Percentiles rank a stretch among this genome's conserved stretches.
phyloP scores from a whole-genome alignment of 176 grass and related monocot genomes.

The Rhipidocladum racemiflorum region DNA sequence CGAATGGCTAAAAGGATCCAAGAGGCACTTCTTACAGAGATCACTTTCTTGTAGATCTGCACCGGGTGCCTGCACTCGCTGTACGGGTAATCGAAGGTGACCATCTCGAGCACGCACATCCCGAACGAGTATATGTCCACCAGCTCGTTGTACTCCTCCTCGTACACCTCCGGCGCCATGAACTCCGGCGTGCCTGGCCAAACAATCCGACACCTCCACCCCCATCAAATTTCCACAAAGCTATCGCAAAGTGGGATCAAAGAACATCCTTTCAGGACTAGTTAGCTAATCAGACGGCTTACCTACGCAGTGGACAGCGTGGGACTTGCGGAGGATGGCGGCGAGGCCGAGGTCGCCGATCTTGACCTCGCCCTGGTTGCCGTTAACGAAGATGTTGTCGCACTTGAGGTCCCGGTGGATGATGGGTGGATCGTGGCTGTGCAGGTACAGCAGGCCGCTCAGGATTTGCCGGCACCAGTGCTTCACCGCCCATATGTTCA shows the following conservation, averaged over 20 bases:
- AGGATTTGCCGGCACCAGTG: slow-evolving; percentile 95
- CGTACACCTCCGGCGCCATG: slow-evolving; percentile 98
- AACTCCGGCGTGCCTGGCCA: slow-evolving; percentile 82
- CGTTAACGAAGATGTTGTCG: slow-evolving; percentile 96
- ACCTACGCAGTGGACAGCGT: slow-evolving; percentile 87
- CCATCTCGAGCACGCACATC: slow-evolving; percentile 97
- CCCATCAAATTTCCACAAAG: slow-evolving; percentile 18
- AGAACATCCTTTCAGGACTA: not conserved
- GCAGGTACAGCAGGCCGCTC: slow-evolving; percentile 75
- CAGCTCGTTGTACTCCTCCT: slow-evolving; percentile 93
- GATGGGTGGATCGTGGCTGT: slow-evolving; percentile 88
- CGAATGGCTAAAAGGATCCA: not conserved
- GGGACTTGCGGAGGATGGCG: slow-evolving; percentile 89
- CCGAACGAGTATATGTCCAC: slow-evolving; percentile 98
- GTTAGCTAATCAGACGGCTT: not conserved
- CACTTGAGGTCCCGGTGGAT: slow-evolving; percentile 99
- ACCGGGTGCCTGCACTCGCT: slow-evolving; percentile 84
- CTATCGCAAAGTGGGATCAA: not conserved
- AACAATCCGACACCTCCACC: slow-evolving; percentile 1
- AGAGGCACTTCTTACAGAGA: slow-evolving; percentile 60
- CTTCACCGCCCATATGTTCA: slow-evolving; percentile 92
- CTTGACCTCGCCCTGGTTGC: slow-evolving; percentile 90
- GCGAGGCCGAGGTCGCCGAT: slow-evolving; percentile 93
- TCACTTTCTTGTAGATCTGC: slow-evolving; percentile 98
- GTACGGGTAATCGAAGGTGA: slow-evolving; percentile 95